Evolutionary conservation across 2,329 filamentous ascomycete species (phyloP).

Genomic region (Aspergillaceae sp.): DNA sequence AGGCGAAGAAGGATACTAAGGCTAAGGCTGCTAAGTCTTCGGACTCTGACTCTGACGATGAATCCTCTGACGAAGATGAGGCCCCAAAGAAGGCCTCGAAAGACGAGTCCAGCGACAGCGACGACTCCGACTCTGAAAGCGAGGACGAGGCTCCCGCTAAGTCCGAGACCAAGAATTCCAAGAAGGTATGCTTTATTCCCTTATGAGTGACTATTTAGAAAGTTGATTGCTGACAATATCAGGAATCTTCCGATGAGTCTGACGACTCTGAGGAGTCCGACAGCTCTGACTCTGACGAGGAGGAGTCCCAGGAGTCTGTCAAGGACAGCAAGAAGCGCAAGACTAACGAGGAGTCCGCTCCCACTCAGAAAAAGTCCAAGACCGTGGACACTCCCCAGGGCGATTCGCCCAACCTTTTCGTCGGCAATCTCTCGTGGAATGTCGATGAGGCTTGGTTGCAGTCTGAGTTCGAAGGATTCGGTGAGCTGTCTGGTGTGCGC

Average conservation of each 20-base stretch:
- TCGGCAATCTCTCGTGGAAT: slow-evolving; percentile 85
- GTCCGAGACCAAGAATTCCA: slow-evolving; percentile 8
- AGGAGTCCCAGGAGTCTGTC: slow-evolving; percentile 16
- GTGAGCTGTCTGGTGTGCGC: slow-evolving; percentile 62
- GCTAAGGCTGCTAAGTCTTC: slow-evolving; percentile 17
- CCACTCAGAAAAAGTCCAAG: slow-evolving; percentile 57
- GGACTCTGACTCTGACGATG: slow-evolving; percentile 12
- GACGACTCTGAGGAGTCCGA: slow-evolving; percentile 16
- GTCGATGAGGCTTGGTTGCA: slow-evolving; percentile 75
- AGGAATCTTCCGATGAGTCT: slow-evolving; percentile 10
- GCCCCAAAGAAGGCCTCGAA: slow-evolving; percentile 23
- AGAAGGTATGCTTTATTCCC: slow-evolving; percentile 3
- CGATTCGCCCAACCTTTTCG: slow-evolving; percentile 61
- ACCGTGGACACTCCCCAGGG: slow-evolving; percentile 26
- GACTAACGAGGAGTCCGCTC: slow-evolving; percentile 36
- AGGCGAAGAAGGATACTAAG: slow-evolving; percentile 19
- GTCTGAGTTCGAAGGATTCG: slow-evolving; percentile 72
- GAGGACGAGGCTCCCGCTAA: slow-evolving; percentile 12
- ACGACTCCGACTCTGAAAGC: slow-evolving; percentile 9
- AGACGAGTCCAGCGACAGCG: slow-evolving; percentile 17
- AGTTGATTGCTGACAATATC: slow-evolving; percentile 2
- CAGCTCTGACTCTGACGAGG: slow-evolving; percentile 22
- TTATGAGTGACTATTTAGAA: not conserved
- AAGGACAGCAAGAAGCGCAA: slow-evolving; percentile 42
- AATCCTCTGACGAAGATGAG: slow-evolving; percentile 13